Evolutionary conservation across 495 filamentous ascomycete genomes (phyloP), one percentile per base, ranked within the genome.

Genomic region (Aspergillus steynii): DNA sequence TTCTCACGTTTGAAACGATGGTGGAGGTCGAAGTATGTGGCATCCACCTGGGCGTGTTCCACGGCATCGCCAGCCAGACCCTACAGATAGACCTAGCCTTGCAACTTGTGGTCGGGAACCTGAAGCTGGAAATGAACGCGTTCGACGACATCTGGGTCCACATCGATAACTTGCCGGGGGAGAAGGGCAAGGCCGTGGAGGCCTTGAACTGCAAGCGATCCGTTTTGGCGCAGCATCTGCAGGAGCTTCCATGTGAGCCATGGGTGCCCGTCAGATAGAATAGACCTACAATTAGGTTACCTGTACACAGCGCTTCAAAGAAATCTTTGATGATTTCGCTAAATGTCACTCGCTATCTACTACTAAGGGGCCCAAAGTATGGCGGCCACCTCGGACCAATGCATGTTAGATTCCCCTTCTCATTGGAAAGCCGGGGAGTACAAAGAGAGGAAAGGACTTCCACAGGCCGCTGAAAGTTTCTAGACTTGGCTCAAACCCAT

Each of bases 31-130:
- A 51, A 7, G 49, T 51, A 7, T 26, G 49, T 14, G 49, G 49
- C 20, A 51, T 51, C 28, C 25, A 51, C 28, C 49, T 51, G 49
- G 49, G 49, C 15, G 49, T 29, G 25, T 51, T 51, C 49, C 49
- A 51, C 28, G 49, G 49, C 14, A 14, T 51, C 25, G 28, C 49
- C 49, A 51, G 28, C 28, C 49, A 29, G 9, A 27, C 25, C 5
- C 28, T 51, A 3, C 49, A 29, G 49, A 27, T 51, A 14, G 20
- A 51, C 28, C n/a, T 51, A 3, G 49, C 20, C 4, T 10, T 42
- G 10, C 37, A 42, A 42, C 37, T 42, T 0, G 37, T 42, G 37
- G 7, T 8, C 37, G 37, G 37, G 10, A 42, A 12, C 12, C 14
- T 42, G 10, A 42, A 42, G 4, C 9, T 42, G 12, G 37, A 42